Conservation (phyloP, 2,329 filamentous ascomycete genomes). For the Cucurbitaria berberidis region DNA sequence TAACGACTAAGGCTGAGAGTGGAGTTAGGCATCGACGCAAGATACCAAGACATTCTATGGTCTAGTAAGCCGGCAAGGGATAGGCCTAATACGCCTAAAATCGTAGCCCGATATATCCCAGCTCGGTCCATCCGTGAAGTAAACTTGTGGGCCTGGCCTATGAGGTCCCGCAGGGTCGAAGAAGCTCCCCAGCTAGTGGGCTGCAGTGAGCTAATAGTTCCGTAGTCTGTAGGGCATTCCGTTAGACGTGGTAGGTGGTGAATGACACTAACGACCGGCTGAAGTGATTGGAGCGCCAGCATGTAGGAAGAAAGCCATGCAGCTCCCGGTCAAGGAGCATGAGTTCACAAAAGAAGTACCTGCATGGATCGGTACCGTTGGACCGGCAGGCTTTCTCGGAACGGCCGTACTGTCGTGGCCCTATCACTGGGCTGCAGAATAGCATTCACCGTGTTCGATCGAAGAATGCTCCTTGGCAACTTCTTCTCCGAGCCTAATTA, state of each 20-base stretch:
- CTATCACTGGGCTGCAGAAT: conserved; percentile 25
- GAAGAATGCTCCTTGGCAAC: conserved; percentile 6
- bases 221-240: conserved; percentile 24
- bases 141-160: conserved; percentile 22
- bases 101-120: conserved; percentile 4
- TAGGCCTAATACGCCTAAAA: conserved; percentile 12
- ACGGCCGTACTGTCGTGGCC: conserved; percentile 26
- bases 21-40: conserved; percentile 30
- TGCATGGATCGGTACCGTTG: conserved; percentile 36
- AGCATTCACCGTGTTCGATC: conserved; percentile 4
- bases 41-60: conserved; percentile 13
- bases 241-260: conserved; percentile 3
- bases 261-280: conserved; percentile 2
- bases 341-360: conserved; percentile 24
- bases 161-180: conserved; percentile 26
- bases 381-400: conserved; percentile 31
- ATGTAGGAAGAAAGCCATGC: conserved; percentile 16
- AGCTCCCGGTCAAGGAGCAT: conserved; percentile 19
- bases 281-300: conserved; percentile 13
- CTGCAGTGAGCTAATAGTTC: conserved; percentile 17
- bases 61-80: conserved; percentile 8
- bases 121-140: conserved; percentile 39
- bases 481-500: conserved; percentile 17
- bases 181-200: conserved; percentile 26
- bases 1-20: conserved; percentile 22